phyloP scores from a whole-genome alignment of 192 early-diverging fungal genomes.

The Piromyces finnis region DNA sequence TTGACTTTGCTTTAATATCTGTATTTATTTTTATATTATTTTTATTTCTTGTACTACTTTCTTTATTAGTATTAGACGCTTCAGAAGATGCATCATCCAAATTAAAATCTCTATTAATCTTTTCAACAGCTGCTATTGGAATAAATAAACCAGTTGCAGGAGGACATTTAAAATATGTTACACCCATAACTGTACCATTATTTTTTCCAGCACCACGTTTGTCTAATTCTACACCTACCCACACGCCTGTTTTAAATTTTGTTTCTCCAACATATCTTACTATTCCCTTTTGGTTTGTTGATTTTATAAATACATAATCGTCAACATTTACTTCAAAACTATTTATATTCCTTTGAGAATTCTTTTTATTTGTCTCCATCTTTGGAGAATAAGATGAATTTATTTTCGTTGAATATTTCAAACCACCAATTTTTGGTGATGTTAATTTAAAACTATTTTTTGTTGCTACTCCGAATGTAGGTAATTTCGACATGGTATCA shows the following conservation, averaged over 20 bases:
- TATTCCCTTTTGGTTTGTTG: constrained; percentile 36
- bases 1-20: neutral
- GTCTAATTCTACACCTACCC: constrained; percentile 67
- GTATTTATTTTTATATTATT: neutral
- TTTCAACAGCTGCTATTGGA: neutral
- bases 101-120: neutral
- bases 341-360: neutral
- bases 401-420: neutral
- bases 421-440: neutral
- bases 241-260: constrained; percentile 52
- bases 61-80: neutral
- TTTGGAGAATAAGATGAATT: neutral
- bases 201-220: constrained; percentile 57
- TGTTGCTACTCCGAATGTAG: neutral
- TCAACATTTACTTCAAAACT: constrained; percentile 35
- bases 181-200: constrained; percentile 49
- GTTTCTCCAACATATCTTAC: constrained; percentile 54
- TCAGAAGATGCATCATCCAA: neutral
- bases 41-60: neutral
- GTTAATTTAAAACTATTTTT: neutral
- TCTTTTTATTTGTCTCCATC: neutral
- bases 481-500: neutral
- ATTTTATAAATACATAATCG: constrained; percentile 42
- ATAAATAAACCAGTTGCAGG: constrained; percentile 54
- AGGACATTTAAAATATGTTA: constrained; percentile 50